These are phyloP conservation scores for Saccharum officinarum DNA, from an alignment of 176 grass and related monocot species.

Conservation along the genomic window DNA sequence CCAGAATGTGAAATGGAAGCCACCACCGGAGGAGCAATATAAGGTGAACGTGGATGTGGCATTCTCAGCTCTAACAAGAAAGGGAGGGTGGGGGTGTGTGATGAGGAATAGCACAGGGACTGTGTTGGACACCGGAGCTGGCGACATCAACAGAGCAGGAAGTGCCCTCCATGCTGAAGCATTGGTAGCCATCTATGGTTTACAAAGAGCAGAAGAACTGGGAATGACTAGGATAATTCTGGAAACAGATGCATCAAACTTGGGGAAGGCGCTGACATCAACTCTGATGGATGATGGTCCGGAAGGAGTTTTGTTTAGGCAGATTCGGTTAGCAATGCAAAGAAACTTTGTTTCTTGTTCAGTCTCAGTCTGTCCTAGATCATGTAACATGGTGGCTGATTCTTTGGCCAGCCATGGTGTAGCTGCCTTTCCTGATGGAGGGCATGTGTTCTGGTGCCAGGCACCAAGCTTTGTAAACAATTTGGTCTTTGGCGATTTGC, in stretches of 20 bases:
- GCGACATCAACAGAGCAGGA: background rate
- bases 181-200: background rate
- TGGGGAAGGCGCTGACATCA: background rate
- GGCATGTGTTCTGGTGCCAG: no score
- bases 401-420: no score
- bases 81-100: background rate
- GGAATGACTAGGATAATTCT: background rate
- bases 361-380: no score
- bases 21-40: no score
- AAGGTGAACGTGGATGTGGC: background rate
- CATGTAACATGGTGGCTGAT: no score
- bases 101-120: background rate
- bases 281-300: fast-evolving
- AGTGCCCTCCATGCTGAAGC: background rate
- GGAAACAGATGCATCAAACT: background rate
- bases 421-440: no score
- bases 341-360: no score
- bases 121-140: background rate
- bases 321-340: no score
- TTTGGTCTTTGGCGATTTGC: no score
- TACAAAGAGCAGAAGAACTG: background rate
- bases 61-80: background rate
- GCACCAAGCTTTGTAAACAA: no score
- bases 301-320: no score
- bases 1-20: no score